Evolutionary conservation across 192 early-diverging fungal species (phyloP).

Genomic region (Coemansia brasiliensis): DNA sequence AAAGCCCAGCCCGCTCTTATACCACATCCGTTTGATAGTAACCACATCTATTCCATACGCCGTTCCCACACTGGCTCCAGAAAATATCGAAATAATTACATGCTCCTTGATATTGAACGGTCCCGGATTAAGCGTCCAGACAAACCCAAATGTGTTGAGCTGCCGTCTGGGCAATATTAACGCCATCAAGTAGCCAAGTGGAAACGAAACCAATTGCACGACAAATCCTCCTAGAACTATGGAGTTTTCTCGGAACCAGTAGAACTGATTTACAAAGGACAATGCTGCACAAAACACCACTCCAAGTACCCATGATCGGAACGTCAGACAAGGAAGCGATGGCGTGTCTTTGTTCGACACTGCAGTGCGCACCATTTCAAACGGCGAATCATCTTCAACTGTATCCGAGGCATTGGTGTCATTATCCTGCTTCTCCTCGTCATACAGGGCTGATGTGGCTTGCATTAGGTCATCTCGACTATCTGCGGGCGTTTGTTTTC

Average conservation of each 20-base stretch:
- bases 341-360: slow-evolving; percentile 73
- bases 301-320: slow-evolving; percentile 74
- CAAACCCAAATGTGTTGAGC: slow-evolving; percentile 55
- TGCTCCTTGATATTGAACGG: slow-evolving; percentile 91
- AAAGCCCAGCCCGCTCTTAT: slow-evolving; percentile 66
- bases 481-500: background rate
- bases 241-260: slow-evolving; percentile 84
- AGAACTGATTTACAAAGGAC: slow-evolving; percentile 78
- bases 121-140: slow-evolving; percentile 75
- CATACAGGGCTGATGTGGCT: background rate
- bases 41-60: slow-evolving; percentile 78
- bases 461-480: background rate
- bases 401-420: background rate
- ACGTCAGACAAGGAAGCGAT: slow-evolving; percentile 65
- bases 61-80: slow-evolving; percentile 66
- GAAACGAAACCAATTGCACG: slow-evolving; percentile 74
- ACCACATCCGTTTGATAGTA: slow-evolving; percentile 67
- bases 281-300: slow-evolving; percentile 64
- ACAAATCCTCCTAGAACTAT: slow-evolving; percentile 68
- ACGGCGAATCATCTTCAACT: slow-evolving; percentile 57
- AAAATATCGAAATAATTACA: slow-evolving; percentile 78
- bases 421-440: slow-evolving; percentile 5
- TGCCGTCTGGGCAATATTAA: slow-evolving; percentile 59
- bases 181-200: slow-evolving; percentile 68
- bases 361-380: slow-evolving; percentile 68